Evolutionary conservation across 2,329 filamentous ascomycete genomes (phyloP), one percentile per base, ranked within the genome.

Genomic region (Beauveria varroae): DNA sequence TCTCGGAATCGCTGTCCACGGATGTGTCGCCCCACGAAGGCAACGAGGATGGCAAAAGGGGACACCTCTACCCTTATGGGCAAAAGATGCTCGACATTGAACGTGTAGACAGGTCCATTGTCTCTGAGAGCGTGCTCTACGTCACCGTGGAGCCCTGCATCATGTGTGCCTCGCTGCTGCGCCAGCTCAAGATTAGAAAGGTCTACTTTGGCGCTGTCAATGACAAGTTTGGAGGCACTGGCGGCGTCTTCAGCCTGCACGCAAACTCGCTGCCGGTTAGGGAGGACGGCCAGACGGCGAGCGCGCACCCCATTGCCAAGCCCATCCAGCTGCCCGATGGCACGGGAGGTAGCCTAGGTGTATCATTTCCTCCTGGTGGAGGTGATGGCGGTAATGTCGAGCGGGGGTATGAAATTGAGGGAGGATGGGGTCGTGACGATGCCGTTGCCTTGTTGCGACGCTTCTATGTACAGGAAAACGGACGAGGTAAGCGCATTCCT

Each of bases 381-480:
- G 77, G 82, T 10, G 80, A 84, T 65, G 88, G 87, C 61, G 83
- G 84, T 24, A 88, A 87, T 65, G 83, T 96, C 51, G 92, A 96
- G 72, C 80, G 79, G 10, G 86, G 90, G 5, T 97, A 90, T 72
- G 86, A 89, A 51, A 91, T 91, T 61, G 88, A 92, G 71, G 91
- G 93, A 44, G 93, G 93, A 1, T 88, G 96, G 79, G 91, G 91
- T 68, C 85, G 91, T 52, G 90, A 96, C 69, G 93, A 98, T 71
- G 93, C 95, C 5, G 96, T 99, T 63, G 93, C 93, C 74, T 76
- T 99, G 66, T 80, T 99, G 66, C 84, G 96, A 65, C 87, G 93
- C 63, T 99, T 99, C 75, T 99, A 99, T 73, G 90, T 99, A 37
- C 95, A 99, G 75, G 93, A 99, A 75, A 99, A 99, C 74, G 91